phyloP scores from a whole-genome alignment of 2,329 filamentous ascomycete species.

The Diaporthe vexans region DNA sequence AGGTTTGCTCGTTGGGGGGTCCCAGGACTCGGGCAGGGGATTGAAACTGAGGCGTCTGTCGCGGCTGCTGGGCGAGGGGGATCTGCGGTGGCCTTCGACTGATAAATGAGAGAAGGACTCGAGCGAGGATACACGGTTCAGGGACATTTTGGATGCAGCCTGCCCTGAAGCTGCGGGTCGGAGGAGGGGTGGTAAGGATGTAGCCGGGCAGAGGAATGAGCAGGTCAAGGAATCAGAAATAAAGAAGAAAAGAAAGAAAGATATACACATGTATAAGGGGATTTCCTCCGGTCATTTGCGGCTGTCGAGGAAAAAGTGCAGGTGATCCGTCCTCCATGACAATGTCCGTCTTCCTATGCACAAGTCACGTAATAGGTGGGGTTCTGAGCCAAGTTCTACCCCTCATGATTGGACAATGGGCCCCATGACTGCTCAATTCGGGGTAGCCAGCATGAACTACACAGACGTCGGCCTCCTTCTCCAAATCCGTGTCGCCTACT shows the following conservation, averaged over 20 bases:
- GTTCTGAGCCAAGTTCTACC: neutral
- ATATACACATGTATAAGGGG: neutral
- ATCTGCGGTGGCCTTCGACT: constrained; percentile 55
- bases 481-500: neutral
- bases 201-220: neutral
- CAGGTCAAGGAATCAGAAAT: neutral
- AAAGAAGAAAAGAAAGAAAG: neutral
- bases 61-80: constrained; percentile 62
- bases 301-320: constrained; percentile 8
- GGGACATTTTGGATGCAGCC: constrained; percentile 57
- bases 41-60: constrained; percentile 67
- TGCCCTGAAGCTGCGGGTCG: constrained; percentile 10
- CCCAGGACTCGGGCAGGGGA: constrained; percentile 66
- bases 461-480: constrained; percentile 9
- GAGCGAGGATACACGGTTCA: constrained; percentile 66
- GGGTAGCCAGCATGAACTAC: neutral
- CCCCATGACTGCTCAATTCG: constrained; percentile 25
- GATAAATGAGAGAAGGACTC: constrained; percentile 64
- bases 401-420: constrained; percentile 7
- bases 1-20: constrained; percentile 57
- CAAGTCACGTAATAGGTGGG: constrained; percentile 24
- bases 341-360: constrained; percentile 5
- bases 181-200: neutral
- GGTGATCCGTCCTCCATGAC: constrained; percentile 11
- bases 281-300: constrained; percentile 1